These are phyloP conservation scores for Pseudogymnoascus sp. DNA, from an alignment of 2,329 filamentous ascomycete genomes.

Conservation along the genomic window DNA sequence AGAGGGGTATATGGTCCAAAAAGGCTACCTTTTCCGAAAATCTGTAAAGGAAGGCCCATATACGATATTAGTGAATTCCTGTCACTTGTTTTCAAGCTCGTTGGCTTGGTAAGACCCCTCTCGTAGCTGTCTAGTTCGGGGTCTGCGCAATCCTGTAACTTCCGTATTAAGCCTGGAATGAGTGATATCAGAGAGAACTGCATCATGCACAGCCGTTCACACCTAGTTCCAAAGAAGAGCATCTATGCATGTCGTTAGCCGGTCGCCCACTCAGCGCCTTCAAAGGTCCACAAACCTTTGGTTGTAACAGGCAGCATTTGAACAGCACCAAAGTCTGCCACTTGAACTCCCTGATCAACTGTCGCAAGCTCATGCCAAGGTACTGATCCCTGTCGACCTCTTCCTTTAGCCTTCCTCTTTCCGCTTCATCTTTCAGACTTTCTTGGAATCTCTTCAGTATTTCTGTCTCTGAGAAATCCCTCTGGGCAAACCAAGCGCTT, in stretches of 20 bases:
- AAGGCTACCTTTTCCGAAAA: slow-evolving; percentile 91
- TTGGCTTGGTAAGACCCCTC: slow-evolving; percentile 64
- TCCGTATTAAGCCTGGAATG: slow-evolving; percentile 84
- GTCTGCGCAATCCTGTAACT: slow-evolving; percentile 89
- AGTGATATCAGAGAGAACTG: slow-evolving; percentile 94
- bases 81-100: slow-evolving; percentile 85
- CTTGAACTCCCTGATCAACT: slow-evolving; percentile 89
- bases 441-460: slow-evolving; percentile 89
- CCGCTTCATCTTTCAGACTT: slow-evolving; percentile 64
- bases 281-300: slow-evolving; percentile 57
- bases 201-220: slow-evolving; percentile 94
- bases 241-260: slow-evolving; percentile 51
- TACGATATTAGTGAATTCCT: slow-evolving; percentile 82
- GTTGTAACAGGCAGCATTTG: slow-evolving; percentile 88
- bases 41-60: slow-evolving; percentile 88
- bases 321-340: slow-evolving; percentile 90
- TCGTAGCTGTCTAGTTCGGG: slow-evolving; percentile 85
- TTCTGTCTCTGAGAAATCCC: slow-evolving; percentile 82
- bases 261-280: not conserved
- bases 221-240: slow-evolving; percentile 96
- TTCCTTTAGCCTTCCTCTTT: slow-evolving; percentile 47
- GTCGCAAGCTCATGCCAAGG: slow-evolving; percentile 78
- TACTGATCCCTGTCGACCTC: slow-evolving; percentile 78
- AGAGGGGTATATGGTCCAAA: slow-evolving; percentile 96
- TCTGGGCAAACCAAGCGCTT: slow-evolving; percentile 92